Conservation (phyloP, 2,329 filamentous ascomycete genomes). For the Fusarium longipes region DNA sequence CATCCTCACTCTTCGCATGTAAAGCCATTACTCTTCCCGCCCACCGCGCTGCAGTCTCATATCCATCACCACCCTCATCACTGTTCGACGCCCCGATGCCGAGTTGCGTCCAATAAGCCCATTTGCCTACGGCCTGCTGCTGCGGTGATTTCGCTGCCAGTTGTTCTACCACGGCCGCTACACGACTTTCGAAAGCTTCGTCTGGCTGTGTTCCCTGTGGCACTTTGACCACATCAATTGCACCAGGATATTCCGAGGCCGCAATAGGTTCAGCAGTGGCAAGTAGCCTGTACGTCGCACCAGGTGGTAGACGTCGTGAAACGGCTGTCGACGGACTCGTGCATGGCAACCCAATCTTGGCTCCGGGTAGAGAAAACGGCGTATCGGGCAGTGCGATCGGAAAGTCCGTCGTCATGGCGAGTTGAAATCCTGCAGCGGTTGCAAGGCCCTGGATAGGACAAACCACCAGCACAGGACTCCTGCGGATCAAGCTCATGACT, state of each 20-base stretch:
- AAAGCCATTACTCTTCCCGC: constrained; percentile 42
- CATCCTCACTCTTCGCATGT: constrained; percentile 41
- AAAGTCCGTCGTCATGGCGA: constrained; percentile 42
- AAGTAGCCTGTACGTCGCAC: constrained; percentile 34
- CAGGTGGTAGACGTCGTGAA: constrained; percentile 31
- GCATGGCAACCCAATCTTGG: constrained; percentile 42
- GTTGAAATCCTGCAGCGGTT: constrained; percentile 43
- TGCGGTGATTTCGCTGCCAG: constrained; percentile 30
- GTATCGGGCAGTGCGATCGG: constrained; percentile 35
- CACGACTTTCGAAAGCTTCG: constrained; percentile 25
- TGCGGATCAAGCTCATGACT: constrained; percentile 39
- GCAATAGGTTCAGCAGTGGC: constrained; percentile 31
- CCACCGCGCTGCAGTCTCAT: constrained; percentile 35
- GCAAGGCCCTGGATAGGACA: constrained; percentile 43
- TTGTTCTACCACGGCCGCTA: constrained; percentile 13
- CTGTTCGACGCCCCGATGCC: constrained; percentile 5
- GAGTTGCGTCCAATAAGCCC: constrained; percentile 43
- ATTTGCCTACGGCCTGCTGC: constrained; percentile 41
- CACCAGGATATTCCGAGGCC: constrained; percentile 25
- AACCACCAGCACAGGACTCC: constrained; percentile 39
- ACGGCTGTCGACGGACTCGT: constrained; percentile 41
- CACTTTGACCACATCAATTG: constrained; percentile 34
- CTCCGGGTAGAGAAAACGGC: constrained; percentile 34
- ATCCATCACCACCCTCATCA: constrained; percentile 33
- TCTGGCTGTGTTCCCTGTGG: fast-evolving